Conservation (phyloP, 2,329 filamentous ascomycete species). For the Aspergillus fumigatus region DNA sequence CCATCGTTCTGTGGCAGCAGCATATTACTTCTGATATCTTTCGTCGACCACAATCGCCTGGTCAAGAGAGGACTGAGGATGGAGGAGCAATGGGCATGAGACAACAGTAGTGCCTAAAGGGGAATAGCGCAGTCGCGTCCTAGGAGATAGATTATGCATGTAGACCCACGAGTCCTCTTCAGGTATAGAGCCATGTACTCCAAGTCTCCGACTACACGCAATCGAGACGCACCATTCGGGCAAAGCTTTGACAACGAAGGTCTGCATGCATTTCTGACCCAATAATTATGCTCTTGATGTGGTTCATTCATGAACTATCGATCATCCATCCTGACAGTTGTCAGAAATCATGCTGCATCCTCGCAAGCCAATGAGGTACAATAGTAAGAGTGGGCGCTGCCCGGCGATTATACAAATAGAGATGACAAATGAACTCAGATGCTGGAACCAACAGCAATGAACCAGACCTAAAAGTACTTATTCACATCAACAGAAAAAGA, state of each 20-base stretch:
- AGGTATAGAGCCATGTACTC: constrained; percentile 5
- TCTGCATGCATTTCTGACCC: background rate
- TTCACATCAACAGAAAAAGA: constrained; percentile 16
- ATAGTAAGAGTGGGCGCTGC: background rate
- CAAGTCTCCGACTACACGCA: background rate
- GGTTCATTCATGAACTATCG: background rate
- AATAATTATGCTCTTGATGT: background rate
- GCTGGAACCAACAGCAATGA: background rate
- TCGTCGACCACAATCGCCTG: constrained; percentile 10
- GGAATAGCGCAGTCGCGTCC: background rate
- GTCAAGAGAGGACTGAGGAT: constrained; percentile 8
- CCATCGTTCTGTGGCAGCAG: constrained; percentile 34
- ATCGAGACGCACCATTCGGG: background rate
- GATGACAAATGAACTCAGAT: background rate
- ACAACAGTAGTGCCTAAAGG: background rate
- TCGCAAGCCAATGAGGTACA: background rate
- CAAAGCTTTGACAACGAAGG: background rate
- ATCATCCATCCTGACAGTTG: background rate
- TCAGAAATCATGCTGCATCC: background rate
- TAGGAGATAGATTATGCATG: background rate
- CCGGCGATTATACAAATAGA: background rate
- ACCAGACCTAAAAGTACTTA: constrained; percentile 4
- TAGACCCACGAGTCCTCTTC: background rate
- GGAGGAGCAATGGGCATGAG: background rate
- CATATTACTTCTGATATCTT: constrained; percentile 24